A percentile compares a stretch with the other conserved stretches of the same genome.
Conservation (phyloP, 2,329 filamentous ascomycete genomes). For the Sclerotinia glacialis region DNA sequence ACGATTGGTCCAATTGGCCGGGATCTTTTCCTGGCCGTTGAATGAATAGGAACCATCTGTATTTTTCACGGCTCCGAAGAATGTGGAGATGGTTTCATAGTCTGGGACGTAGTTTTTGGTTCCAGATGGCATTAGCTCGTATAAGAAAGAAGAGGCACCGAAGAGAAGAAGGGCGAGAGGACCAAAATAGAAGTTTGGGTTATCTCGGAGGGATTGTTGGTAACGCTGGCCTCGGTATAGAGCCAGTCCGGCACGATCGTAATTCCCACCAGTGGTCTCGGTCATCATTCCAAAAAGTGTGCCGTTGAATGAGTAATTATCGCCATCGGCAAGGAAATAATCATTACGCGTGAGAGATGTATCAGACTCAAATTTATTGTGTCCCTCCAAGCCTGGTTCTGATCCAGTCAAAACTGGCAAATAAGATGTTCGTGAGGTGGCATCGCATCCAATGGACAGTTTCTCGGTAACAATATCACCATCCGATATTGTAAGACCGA, state of each 20-base stretch:
- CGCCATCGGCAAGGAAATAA: constrained; percentile 35
- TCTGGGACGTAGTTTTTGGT: background rate
- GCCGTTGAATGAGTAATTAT: constrained; percentile 32
- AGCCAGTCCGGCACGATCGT: constrained; percentile 36
- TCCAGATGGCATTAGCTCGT: constrained; percentile 13
- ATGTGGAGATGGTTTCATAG: background rate
- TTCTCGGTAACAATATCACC: constrained; percentile 32
- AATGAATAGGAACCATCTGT: constrained; percentile 9
- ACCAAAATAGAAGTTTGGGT: constrained; percentile 34
- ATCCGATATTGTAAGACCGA: constrained; percentile 27
- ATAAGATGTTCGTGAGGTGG: constrained; percentile 37
- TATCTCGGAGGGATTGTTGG: constrained; percentile 31
- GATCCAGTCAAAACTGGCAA: constrained; percentile 26
- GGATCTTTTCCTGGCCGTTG: background rate
- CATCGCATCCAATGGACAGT: constrained; percentile 34
- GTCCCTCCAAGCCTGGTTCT: constrained; percentile 36
- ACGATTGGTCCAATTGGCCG: constrained; percentile 11
- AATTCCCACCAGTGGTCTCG: constrained; percentile 38
- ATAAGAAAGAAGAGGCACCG: constrained; percentile 6
- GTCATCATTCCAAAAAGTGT: constrained; percentile 39
- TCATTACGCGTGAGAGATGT: constrained; percentile 51
- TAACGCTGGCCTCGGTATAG: constrained; percentile 39
- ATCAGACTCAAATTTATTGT: constrained; percentile 53
- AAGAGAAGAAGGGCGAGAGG: constrained; percentile 21
- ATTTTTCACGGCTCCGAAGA: constrained; percentile 8